These are phyloP conservation scores for Vachellia collinsii DNA, from an alignment of 306 rosid genomes.

Conservation along the genomic window DNA sequence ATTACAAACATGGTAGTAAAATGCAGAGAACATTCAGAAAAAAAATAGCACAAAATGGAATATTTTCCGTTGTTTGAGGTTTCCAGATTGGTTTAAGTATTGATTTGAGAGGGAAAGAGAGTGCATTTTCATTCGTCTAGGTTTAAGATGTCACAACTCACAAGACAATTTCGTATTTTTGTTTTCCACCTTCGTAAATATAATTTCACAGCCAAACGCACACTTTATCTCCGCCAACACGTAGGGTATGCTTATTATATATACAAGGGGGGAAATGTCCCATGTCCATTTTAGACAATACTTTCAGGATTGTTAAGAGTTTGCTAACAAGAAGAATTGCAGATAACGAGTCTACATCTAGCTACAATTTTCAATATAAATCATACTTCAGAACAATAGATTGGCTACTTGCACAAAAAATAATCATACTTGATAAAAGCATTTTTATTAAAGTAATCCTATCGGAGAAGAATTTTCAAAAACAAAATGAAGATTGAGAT, in stretches of 20 bases:
- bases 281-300: too few relatives aligned
- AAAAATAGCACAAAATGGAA: conserved; percentile 11
- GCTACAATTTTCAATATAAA: neutral
- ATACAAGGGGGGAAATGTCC: too few relatives aligned
- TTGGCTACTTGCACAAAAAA: neutral
- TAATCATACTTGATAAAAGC: neutral
- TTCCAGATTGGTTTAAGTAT: conserved; percentile 19
- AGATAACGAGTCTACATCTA: neutral
- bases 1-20: neutral
- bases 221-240: neutral
- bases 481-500: neutral
- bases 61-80: neutral
- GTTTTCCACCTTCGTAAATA: neutral
- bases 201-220: neutral
- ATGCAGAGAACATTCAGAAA: conserved; percentile 7
- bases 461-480: neutral
- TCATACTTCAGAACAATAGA: neutral
- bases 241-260: too few relatives aligned
- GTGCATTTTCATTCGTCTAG: conserved; percentile 8
- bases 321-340: neutral
- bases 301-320: neutral
- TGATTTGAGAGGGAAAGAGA: neutral
- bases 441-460: neutral
- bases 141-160: neutral
- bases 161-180: neutral